Conservation (phyloP, 2,329 filamentous ascomycete species). For the Thielaviopsis populi region DNA sequence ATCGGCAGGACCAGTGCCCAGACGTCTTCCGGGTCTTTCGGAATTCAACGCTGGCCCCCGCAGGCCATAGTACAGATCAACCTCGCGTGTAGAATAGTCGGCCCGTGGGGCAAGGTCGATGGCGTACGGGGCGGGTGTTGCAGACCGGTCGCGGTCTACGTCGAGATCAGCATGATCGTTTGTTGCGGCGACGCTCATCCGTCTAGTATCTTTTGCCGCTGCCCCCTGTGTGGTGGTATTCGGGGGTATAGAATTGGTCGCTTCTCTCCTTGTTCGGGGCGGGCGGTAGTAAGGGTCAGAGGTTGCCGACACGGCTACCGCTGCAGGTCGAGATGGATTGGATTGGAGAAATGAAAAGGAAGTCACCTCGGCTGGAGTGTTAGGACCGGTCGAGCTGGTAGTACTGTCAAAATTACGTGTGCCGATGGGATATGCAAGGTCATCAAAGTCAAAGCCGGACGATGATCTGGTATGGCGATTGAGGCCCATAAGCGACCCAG, state of each 20-base stretch:
- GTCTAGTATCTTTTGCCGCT: constrained; percentile 25
- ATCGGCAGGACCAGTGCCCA: constrained; percentile 89
- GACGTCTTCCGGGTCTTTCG: constrained; percentile 62
- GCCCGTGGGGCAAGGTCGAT: constrained; percentile 43
- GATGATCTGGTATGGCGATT: constrained; percentile 35
- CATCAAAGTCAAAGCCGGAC: constrained; percentile 39
- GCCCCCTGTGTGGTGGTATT: constrained; percentile 8
- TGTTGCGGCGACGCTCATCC: constrained; percentile 26
- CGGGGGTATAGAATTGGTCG: constrained; percentile 25
- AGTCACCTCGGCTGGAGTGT: constrained; percentile 57
- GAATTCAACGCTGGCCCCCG: constrained; percentile 76
- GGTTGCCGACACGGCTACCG: constrained; percentile 32
- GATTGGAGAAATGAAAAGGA: constrained; percentile 57
- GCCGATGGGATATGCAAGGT: constrained; percentile 27
- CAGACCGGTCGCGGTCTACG: constrained; percentile 29
- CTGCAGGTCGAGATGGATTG: constrained; percentile 30
- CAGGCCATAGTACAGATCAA: constrained; percentile 83
- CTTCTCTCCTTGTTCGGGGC: constrained; percentile 55
- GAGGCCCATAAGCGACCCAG: constrained; percentile 35
- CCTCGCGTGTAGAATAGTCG: constrained; percentile 86
- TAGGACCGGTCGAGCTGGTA: constrained; percentile 52
- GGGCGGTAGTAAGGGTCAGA: constrained; percentile 80
- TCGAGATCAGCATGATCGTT: constrained; percentile 30
- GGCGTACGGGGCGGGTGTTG: constrained; percentile 30
- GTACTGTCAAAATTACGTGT: constrained; percentile 36